Conservation (phyloP, 176 grass and related monocot genomes). For the Carex myosuroides region DNA sequence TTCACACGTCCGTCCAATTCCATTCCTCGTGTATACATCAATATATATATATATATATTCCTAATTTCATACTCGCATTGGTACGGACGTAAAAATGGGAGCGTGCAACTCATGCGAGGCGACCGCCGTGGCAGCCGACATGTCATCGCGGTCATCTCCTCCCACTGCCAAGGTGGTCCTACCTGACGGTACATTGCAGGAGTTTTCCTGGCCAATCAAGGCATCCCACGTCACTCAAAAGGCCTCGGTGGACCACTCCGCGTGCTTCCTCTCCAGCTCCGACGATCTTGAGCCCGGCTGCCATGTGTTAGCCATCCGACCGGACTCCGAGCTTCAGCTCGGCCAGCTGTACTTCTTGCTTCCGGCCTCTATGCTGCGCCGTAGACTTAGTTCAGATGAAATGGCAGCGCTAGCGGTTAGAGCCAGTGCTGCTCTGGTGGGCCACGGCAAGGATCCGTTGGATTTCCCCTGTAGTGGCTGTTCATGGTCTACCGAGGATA, state of each 20-base stretch:
- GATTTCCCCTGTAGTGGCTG: constrained; percentile 29
- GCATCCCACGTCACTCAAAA: constrained; percentile 50
- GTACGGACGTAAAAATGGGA: constrained; percentile 30
- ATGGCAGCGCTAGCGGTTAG: constrained; percentile 75
- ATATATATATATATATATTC: background rate
- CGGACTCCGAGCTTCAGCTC: constrained; percentile 55
- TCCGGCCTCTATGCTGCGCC: constrained; percentile 49
- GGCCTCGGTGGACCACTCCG: background rate
- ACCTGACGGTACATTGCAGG: constrained; percentile 47
- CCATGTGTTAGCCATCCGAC: constrained; percentile 25
- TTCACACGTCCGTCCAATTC: background rate
- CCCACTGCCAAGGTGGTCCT: constrained; percentile 53
- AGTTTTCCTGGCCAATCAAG: constrained; percentile 43
- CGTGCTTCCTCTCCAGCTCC: constrained; percentile 66
- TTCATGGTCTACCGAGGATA: background rate
- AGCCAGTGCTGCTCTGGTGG: constrained; percentile 63
- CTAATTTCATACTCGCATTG: background rate
- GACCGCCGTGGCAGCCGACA: constrained; percentile 40
- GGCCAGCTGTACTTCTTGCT: constrained; percentile 96
- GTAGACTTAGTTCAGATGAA: constrained; percentile 56
- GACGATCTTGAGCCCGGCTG: constrained; percentile 67
- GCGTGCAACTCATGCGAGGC: constrained; percentile 77
- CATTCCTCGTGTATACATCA: background rate
- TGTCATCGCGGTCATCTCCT: background rate
- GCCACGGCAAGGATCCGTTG: constrained; percentile 39